Base-by-base conservation (phyloP, 352 stramenopile species). In the Globisporangium parvum region DNA sequence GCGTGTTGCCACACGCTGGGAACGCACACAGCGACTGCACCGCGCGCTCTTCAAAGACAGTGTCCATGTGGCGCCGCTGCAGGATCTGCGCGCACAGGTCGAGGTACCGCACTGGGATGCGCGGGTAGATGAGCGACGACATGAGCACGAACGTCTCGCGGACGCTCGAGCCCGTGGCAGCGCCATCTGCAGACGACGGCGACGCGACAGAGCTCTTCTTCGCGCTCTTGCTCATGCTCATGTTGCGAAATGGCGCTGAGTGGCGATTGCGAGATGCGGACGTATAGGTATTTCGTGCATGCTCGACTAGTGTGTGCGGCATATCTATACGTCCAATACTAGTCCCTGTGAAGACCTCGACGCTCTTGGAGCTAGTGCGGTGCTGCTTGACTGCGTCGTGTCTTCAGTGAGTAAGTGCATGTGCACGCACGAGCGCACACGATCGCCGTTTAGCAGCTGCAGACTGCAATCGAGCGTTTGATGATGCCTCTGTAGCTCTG, bases 101-200 rank as follows among this genome's bases (percentile, higher is more conserved):
- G 52, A 94, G 58, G 62, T 85, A 94, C 33, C 60, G 71, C 50
- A 85, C 20, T 15, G 85, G 77, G 24, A 94, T 80, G 26, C 47
- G 51, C 1, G 81, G 78, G 46, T 67, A 79, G 37, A 94, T 70
- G 8, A 94, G 69, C 66, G 82, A 85, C 40, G 81, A 75, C 81
- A 91, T 91, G 53, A 94, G 73, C 52, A 70, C 61, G 69, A 91
- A 94, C 14, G 79, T 74, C 59, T 94, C 85, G 41, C 83, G 77
- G 39, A 89, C 76, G 60, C 50, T 90, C 24, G 82, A 90, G 56
- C 78, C 69, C 39, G 64, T 56, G 6, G 66, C 45, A 18, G 53
- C 26, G 14, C 40, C 28, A 24, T 47, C 41, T n/a, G 46, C 18
- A 20, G 3, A 21, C 17, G 21, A 24, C n/a, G 23, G 11, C 31